These are phyloP conservation scores for Globisporangium nunn DNA, from an alignment of 352 stramenopile species.

Conservation along the genomic window DNA sequence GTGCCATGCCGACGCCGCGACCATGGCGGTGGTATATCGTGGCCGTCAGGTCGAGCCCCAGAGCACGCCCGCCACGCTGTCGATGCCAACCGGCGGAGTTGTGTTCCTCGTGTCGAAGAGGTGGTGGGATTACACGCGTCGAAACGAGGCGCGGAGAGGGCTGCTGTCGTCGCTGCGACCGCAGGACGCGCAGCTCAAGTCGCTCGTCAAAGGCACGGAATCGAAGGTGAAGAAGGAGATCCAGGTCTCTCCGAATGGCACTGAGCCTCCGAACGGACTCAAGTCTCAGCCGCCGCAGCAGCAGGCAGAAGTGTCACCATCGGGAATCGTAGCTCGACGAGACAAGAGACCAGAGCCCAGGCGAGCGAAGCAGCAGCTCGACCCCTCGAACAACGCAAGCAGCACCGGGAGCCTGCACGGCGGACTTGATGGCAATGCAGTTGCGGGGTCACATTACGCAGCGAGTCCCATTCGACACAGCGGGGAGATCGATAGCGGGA, in stretches of 20 bases:
- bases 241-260: neutral
- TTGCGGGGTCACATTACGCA: no score
- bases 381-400: slow-evolving; percentile 13
- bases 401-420: slow-evolving; percentile 11
- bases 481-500: neutral
- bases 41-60: slow-evolving; percentile 31
- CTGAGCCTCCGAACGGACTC: slow-evolving; percentile 5
- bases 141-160: slow-evolving; percentile 41
- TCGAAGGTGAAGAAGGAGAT: slow-evolving; percentile 38
- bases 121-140: slow-evolving; percentile 51
- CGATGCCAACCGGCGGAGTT: slow-evolving; percentile 32
- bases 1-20: slow-evolving; percentile 19
- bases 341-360: slow-evolving; percentile 9
- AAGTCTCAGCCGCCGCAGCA: neutral
- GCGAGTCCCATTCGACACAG: neutral
- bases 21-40: slow-evolving; percentile 33
- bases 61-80: slow-evolving; percentile 22
- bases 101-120: slow-evolving; percentile 39
- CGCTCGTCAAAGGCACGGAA: slow-evolving; percentile 27
- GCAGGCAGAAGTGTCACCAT: no score
- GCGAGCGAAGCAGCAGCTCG: slow-evolving; percentile 3
- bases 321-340: neutral
- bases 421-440: neutral
- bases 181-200: slow-evolving; percentile 38
- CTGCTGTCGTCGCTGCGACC: slow-evolving; percentile 39